Evolutionary conservation across 1,139 yeast genomes (phyloP).

Genomic region (Meyerozyma sp.): DNA sequence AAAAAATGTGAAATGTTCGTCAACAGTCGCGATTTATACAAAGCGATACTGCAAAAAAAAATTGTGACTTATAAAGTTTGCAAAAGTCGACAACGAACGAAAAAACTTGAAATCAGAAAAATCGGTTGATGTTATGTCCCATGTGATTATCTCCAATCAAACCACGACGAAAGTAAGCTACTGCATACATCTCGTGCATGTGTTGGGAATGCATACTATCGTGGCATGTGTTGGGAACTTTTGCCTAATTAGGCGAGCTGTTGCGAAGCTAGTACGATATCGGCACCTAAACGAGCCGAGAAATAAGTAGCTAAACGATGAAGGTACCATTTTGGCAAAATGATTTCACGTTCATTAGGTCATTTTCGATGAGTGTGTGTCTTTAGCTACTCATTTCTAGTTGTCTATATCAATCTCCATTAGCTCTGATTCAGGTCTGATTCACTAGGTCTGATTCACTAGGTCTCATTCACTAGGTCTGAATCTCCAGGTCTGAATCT

Average conservation of each 20-base stretch:
- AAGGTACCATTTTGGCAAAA: too few species aligned
- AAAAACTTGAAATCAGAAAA: neutral
- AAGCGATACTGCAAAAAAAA: neutral
- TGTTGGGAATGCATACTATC: neutral
- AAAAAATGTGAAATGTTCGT: neutral
- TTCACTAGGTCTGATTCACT: too few species aligned
- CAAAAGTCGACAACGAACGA: neutral
- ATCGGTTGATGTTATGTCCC: neutral
- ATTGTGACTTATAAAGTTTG: neutral
- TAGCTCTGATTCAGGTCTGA: too few species aligned
- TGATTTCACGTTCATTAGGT: too few species aligned
- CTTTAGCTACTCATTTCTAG: neutral
- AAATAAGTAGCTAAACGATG: too few species aligned
- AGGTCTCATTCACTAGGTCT: too few species aligned
- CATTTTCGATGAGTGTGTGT: neutral
- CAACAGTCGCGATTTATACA: neutral
- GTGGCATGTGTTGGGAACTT: neutral
- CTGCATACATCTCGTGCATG: neutral
- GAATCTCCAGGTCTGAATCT: too few species aligned
- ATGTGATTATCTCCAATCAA: slow-evolving; percentile 1
- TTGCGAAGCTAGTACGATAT: neutral
- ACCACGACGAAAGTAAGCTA: neutral
- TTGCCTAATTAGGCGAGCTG: neutral
- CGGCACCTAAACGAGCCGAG: too few species aligned
- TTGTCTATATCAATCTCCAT: neutral